Base-by-base conservation (phyloP, 169 alveolate genomes). In the Besnoitia besnoiti region DNA sequence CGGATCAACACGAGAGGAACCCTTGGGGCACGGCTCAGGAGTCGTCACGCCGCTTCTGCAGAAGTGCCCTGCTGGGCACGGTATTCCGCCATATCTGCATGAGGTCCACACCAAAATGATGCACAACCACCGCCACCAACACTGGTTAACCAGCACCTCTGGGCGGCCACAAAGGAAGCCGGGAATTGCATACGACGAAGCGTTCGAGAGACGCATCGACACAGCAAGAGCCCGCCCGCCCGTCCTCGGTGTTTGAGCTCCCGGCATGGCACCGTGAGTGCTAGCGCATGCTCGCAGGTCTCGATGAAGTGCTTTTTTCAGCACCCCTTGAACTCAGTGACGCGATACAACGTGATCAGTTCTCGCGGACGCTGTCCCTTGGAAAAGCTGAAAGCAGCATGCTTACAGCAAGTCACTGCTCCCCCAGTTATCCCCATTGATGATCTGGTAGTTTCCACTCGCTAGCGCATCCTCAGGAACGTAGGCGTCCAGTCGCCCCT, bases 11-110 rank as follows among this genome's bases (percentile, higher is more conserved):
- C 62, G 61, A 35, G 44, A 76, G 27, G 93, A 73, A 47, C 93
- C 93, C 35, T 87, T 16, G 7, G 93, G 90, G 51, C 93, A 90
- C 14, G 75, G 33, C 46, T 76, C 40, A 8, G 93, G 93, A 35
- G 37, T 51, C n/a, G 59, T 40, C 50, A 87, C 59, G 35, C 93
- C 93, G 27, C 47, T 75, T 55, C 89, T 67, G 44, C 93, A 90
- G 44, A 73, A 90, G 30, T 90, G 82, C 0, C 93, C 93, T 30
- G 90, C 90, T 21, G 93, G 90, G 50, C 93, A 79, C 55, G 85
- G 89, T 51, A 35, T 79, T 90, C 93, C 80, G 46, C 80, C 80
- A 37, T 67, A 67, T n/a, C 93, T 90, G 93, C 40, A 42, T 37
- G 44, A 10, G 75, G 33, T 44, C 19, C 37, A n/a, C 5, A 61